Conservation (phyloP, 2,329 filamentous ascomycete species). For the Neopestalotiopsis sp. region DNA sequence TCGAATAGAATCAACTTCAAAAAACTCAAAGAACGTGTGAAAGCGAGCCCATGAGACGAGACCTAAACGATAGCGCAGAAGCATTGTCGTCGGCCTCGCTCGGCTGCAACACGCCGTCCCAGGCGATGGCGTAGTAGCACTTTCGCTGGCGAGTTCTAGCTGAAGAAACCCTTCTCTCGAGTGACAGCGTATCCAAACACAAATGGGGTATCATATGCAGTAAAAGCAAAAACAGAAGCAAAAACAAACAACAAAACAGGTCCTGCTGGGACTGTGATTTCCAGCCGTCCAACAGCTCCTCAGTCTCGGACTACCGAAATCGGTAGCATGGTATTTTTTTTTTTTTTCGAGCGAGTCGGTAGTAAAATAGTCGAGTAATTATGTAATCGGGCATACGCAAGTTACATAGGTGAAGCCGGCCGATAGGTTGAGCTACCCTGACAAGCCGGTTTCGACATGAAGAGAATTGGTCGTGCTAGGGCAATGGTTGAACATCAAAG, state of each 20-base stretch:
- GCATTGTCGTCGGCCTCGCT: constrained; percentile 55
- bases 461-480: not conserved
- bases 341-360: too few species aligned
- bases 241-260: constrained; percentile 2
- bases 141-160: constrained; percentile 43
- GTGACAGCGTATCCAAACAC: constrained; percentile 59
- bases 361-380: not conserved
- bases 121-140: constrained; percentile 53
- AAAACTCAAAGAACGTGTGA: constrained; percentile 31
- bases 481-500: constrained; percentile 36
- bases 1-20: constrained; percentile 2
- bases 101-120: constrained; percentile 52
- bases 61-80: constrained; percentile 54
- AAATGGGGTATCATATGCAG: constrained; percentile 58
- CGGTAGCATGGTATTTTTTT: not conserved
- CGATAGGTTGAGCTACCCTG: constrained; percentile 16
- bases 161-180: constrained; percentile 33
- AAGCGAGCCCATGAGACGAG: constrained; percentile 41
- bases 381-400: constrained; percentile 18
- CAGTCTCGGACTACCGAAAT: not conserved
- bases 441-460: not conserved
- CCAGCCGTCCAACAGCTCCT: not conserved
- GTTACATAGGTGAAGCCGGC: not conserved
- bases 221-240: constrained; percentile 27
- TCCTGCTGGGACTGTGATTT: not conserved